phyloP scores from a whole-genome alignment of 2,329 filamentous ascomycete genomes.

The Lecanicillium sp. region DNA sequence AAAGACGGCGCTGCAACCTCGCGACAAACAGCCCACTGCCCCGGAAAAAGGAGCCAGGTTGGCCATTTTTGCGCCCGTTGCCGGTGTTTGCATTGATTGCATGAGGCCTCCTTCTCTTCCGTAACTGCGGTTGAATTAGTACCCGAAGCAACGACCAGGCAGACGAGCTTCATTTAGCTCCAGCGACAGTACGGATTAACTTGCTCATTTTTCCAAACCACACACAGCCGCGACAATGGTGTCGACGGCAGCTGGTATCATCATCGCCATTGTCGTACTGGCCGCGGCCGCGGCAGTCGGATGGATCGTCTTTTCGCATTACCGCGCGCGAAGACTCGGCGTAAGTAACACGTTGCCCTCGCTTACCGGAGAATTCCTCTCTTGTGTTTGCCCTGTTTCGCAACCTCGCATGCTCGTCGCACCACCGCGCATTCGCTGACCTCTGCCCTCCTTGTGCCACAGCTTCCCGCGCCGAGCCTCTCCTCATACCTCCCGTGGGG shows the following conservation, averaged over 20 bases:
- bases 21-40: too few species aligned
- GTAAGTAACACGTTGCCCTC: slow-evolving; percentile 36
- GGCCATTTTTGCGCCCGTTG: too few species aligned
- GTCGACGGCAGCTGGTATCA: slow-evolving; percentile 58
- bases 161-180: too few species aligned
- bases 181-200: too few species aligned
- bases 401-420: neutral
- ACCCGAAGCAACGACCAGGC: too few species aligned
- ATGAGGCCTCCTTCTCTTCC: too few species aligned
- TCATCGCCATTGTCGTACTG: slow-evolving; percentile 65
- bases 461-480: slow-evolving; percentile 65
- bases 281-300: slow-evolving; percentile 49
- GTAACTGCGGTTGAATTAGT: too few species aligned
- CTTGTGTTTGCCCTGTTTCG: too few species aligned
- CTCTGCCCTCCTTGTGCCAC: slow-evolving; percentile 2
- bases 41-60: too few species aligned
- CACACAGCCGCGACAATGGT: slow-evolving; percentile 41
- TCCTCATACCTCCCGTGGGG: slow-evolving; percentile 68
- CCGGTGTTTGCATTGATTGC: too few species aligned
- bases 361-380: neutral
- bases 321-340: slow-evolving; percentile 67
- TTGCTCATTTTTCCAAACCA: neutral
- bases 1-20: too few species aligned
- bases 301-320: slow-evolving; percentile 67
- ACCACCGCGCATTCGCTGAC: neutral